A percentile compares a stretch with the other conserved stretches of the same genome.
Conservation (phyloP, 1,139 yeast genomes). For the Kodamaea alishanica region DNA sequence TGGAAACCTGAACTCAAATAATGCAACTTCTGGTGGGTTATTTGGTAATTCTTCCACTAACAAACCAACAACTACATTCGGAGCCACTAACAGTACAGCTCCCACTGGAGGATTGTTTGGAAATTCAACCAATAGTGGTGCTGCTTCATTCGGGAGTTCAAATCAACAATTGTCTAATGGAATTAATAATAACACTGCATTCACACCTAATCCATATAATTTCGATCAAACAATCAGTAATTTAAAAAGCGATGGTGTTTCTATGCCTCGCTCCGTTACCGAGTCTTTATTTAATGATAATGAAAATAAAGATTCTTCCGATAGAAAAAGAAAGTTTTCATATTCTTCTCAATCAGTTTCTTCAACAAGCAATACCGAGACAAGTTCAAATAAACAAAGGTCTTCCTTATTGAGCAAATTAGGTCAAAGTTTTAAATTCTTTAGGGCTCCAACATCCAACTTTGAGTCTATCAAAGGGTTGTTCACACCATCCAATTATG, state of each 20-base stretch:
- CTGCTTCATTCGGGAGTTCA: no score
- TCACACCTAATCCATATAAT: slow-evolving; percentile 25
- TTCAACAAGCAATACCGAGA: no score
- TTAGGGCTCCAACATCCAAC: slow-evolving; percentile 19
- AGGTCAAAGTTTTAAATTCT: slow-evolving; percentile 37
- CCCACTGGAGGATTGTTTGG: slow-evolving; percentile 11
- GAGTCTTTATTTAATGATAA: slow-evolving; percentile 22
- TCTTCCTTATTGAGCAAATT: slow-evolving; percentile 33
- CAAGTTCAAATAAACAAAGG: slow-evolving; percentile 14
- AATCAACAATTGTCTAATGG: not conserved
- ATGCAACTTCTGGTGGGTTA: slow-evolving; percentile 10
- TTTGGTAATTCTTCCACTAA: slow-evolving; percentile 11
- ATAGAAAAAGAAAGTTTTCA: slow-evolving; percentile 21
- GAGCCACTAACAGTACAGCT: slow-evolving; percentile 11
- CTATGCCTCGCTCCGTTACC: slow-evolving; percentile 42
- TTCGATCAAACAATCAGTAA: slow-evolving; percentile 21
- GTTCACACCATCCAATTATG: slow-evolving; percentile 23
- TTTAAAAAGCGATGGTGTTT: slow-evolving; percentile 11
- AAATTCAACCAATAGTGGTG: slow-evolving; percentile 1
- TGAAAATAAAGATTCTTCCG: slow-evolving; percentile 13
- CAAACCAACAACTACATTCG: no score
- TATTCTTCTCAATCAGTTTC: no score
- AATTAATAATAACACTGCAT: slow-evolving; percentile 2
- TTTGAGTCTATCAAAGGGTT: slow-evolving; percentile 22
- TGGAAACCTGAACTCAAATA: slow-evolving; percentile 10